phyloP scores from a whole-genome alignment of 2,329 filamentous ascomycete species.

The Rhynchosporium graminicola region DNA sequence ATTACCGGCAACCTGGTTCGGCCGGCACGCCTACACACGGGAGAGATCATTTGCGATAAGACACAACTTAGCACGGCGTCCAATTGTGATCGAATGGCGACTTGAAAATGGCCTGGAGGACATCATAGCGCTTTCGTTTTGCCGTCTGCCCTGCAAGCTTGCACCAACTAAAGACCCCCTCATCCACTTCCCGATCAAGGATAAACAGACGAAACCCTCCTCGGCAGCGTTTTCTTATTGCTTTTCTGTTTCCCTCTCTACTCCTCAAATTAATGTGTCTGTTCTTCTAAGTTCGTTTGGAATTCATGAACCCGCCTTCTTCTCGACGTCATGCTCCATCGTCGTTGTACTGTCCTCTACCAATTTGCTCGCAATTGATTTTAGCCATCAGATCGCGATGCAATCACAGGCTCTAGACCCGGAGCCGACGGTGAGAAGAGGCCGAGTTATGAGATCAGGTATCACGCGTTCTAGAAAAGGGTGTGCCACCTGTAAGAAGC shows the following conservation, averaged over 20 bases:
- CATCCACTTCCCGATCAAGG: slow-evolving; percentile 3
- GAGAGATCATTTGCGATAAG: slow-evolving; percentile 12
- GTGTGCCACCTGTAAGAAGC: slow-evolving; percentile 53
- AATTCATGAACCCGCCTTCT: neutral
- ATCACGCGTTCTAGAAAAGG: slow-evolving; percentile 27
- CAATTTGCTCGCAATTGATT: neutral
- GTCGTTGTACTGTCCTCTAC: neutral
- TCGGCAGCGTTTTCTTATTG: neutral
- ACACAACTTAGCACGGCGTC: neutral
- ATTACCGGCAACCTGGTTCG: neutral
- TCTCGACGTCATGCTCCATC: neutral
- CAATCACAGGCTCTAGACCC: neutral
- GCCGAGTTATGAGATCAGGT: neutral
- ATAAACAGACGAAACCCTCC: neutral
- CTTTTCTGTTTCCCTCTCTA: neutral
- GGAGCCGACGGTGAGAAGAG: neutral
- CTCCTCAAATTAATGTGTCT: neutral
- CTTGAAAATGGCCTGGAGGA: neutral
- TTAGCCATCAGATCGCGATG: neutral
- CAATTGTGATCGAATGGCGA: neutral
- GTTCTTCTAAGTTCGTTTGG: neutral
- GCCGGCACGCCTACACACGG: slow-evolving; percentile 1
- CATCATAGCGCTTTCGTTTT: slow-evolving; percentile 4
- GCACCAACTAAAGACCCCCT: slow-evolving; percentile 3
- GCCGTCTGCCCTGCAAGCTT: neutral